Evolutionary conservation across 2,329 filamentous ascomycete species (phyloP).

Genomic region (Onygena corvina): DNA sequence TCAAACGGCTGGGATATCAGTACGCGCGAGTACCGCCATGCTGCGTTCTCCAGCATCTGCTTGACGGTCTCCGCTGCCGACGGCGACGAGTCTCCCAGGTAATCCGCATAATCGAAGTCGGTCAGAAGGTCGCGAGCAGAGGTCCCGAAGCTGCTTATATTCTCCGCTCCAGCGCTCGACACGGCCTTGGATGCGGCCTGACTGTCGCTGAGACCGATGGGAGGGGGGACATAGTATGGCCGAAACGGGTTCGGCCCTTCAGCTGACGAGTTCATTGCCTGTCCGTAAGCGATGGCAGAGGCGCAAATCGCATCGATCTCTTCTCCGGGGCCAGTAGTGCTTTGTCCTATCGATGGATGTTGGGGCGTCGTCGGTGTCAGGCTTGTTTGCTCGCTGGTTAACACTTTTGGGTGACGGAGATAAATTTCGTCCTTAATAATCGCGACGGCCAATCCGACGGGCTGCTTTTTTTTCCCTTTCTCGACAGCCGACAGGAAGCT

Average conservation of each 20-base stretch:
- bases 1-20: slow-evolving; percentile 92
- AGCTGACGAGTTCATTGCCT: slow-evolving; percentile 36
- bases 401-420: not conserved
- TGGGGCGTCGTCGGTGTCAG: not conserved
- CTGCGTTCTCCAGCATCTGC: slow-evolving; percentile 66
- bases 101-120: slow-evolving; percentile 85
- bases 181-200: slow-evolving; percentile 26
- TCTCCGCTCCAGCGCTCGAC: slow-evolving; percentile 28
- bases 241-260: slow-evolving; percentile 48
- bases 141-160: slow-evolving; percentile 42
- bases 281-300: slow-evolving; percentile 6
- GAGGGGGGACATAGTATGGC: slow-evolving; percentile 53
- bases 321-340: slow-evolving; percentile 15
- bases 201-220: slow-evolving; percentile 48
- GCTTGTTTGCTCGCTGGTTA: slow-evolving; percentile 14
- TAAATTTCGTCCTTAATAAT: slow-evolving; percentile 1
- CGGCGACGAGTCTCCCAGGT: slow-evolving; percentile 63
- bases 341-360: slow-evolving; percentile 3
- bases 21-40: slow-evolving; percentile 86
- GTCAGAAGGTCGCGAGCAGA: slow-evolving; percentile 74
- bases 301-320: not conserved
- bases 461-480: too few species aligned
- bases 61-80: slow-evolving; percentile 63
- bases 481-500: too few species aligned
- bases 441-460: not conserved